These are phyloP conservation scores for Penicillium sp. DNA, from an alignment of 2,329 filamentous ascomycete species.

Conservation along the genomic window DNA sequence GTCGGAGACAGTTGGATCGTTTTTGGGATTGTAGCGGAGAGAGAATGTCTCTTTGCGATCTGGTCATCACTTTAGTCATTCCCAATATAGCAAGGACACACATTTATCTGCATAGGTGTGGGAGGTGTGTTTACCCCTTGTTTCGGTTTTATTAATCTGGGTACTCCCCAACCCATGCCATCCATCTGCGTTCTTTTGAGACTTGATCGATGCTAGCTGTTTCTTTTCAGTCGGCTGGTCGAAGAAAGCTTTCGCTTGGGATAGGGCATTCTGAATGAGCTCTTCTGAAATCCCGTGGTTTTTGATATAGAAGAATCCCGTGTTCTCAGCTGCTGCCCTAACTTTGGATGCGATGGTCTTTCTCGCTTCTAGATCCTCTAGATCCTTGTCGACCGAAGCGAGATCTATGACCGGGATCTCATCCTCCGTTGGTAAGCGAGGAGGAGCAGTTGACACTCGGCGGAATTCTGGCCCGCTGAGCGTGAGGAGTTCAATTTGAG, in stretches of 20 bases:
- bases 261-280: constrained; percentile 14
- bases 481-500: constrained; percentile 40
- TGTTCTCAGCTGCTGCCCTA: constrained; percentile 42
- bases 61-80: constrained; percentile 9
- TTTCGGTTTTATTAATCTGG: constrained; percentile 26
- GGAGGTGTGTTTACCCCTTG: constrained; percentile 29
- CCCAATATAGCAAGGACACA: background rate
- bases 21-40: constrained; percentile 46
- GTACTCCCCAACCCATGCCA: constrained; percentile 32
- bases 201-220: constrained; percentile 25
- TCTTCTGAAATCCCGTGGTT: constrained; percentile 42
- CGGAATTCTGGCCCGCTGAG: constrained; percentile 41
- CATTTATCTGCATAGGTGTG: background rate
- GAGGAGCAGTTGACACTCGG: constrained; percentile 36
- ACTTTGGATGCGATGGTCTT: constrained; percentile 38
- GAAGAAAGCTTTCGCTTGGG: constrained; percentile 38
- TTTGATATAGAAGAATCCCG: constrained; percentile 50
- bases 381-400: constrained; percentile 33
- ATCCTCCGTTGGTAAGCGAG: constrained; percentile 33
- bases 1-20: constrained; percentile 42
- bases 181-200: constrained; percentile 43
- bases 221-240: constrained; percentile 41
- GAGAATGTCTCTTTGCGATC: constrained; percentile 48
- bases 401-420: constrained; percentile 52
- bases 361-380: constrained; percentile 30